These are phyloP conservation scores for Cornus florida DNA, from an alignment of 148 eudicot genomes.

Conservation along the genomic window DNA sequence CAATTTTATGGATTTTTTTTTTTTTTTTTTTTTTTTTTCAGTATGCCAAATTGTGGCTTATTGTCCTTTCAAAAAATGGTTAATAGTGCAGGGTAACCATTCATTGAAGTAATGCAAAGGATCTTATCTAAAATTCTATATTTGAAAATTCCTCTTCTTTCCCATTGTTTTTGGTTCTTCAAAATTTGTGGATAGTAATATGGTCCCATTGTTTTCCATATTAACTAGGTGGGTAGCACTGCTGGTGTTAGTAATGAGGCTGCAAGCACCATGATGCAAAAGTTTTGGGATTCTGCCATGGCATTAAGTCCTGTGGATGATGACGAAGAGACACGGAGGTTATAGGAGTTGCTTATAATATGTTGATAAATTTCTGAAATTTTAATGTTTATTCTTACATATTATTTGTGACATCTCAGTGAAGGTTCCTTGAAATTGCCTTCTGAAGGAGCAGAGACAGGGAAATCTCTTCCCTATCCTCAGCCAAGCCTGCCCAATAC, in stretches of 20 bases:
- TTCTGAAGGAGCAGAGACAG: constrained; percentile 67
- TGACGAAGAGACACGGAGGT: constrained; percentile 83
- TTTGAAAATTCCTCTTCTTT: neutral
- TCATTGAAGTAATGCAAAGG: neutral
- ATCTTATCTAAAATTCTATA: neutral
- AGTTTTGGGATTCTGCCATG: constrained; percentile 96
- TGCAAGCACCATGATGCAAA: constrained; percentile 79
- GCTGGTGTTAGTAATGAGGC: constrained; percentile 75
- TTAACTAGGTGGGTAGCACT: constrained; percentile 69
- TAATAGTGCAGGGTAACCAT: neutral
- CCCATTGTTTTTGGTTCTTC: neutral
- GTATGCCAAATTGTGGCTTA: too few species aligned
- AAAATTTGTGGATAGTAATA: neutral
- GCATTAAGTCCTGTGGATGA: constrained; percentile 62
- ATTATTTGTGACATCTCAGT: constrained; percentile 32
- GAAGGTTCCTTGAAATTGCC: constrained; percentile 67
- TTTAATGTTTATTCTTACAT: constrained; percentile 14
- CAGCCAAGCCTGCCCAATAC: constrained; percentile 38
- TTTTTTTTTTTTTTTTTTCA: too few species aligned
- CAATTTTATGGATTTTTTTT: too few species aligned
- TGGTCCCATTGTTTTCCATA: constrained; percentile 5
- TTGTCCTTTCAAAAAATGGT: neutral
- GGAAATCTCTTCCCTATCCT: constrained; percentile 45
- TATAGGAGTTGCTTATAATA: constrained; percentile 14
- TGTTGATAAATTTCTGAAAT: neutral